Percentiles rank a stretch among this genome's conserved stretches.
Conservation (phyloP, 192 early-diverging fungal genomes). For the Dissophora ornata region DNA sequence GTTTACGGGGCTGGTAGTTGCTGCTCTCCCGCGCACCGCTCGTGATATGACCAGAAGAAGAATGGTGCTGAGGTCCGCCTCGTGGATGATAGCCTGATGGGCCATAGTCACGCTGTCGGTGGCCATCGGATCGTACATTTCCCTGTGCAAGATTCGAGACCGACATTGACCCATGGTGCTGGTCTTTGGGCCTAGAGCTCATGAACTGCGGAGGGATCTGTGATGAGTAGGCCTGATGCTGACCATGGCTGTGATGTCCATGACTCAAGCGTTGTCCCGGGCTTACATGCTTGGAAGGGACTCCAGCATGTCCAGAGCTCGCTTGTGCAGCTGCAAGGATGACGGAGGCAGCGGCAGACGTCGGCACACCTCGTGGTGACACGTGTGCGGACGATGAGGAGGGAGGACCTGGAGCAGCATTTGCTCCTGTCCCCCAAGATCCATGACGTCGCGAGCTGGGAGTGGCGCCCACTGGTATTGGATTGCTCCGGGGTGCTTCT, state of each 20-base stretch:
- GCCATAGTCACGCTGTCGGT: slow-evolving; percentile 26
- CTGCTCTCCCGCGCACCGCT: slow-evolving; percentile 33
- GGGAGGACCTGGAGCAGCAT: background rate
- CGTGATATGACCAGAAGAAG: slow-evolving; percentile 12
- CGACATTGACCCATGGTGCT: background rate
- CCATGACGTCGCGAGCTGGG: slow-evolving; percentile 28
- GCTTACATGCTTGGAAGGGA: slow-evolving; percentile 18
- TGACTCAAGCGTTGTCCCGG: slow-evolving; percentile 1
- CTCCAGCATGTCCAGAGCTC: slow-evolving; percentile 1
- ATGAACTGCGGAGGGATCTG: slow-evolving; percentile 29
- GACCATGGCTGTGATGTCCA: slow-evolving; percentile 17
- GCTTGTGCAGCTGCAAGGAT: slow-evolving; percentile 15
- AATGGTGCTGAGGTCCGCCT: slow-evolving; percentile 1
- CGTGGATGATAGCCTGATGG: slow-evolving; percentile 11
- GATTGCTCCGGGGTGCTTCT: slow-evolving; percentile 22
- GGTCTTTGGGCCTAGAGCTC: slow-evolving; percentile 27
- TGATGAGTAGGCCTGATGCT: slow-evolving; percentile 24
- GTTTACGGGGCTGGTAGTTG: slow-evolving; percentile 31
- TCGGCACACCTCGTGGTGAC: slow-evolving; percentile 8
- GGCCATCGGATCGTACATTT: slow-evolving; percentile 1
- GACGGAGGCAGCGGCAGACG: slow-evolving; percentile 5
- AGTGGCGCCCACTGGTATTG: background rate
- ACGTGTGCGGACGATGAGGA: background rate
- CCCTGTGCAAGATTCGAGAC: background rate
- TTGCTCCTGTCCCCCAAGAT: background rate